These are phyloP conservation scores for Suhomyces bokatorum DNA, from an alignment of 1,139 yeast genomes.

Conservation along the genomic window DNA sequence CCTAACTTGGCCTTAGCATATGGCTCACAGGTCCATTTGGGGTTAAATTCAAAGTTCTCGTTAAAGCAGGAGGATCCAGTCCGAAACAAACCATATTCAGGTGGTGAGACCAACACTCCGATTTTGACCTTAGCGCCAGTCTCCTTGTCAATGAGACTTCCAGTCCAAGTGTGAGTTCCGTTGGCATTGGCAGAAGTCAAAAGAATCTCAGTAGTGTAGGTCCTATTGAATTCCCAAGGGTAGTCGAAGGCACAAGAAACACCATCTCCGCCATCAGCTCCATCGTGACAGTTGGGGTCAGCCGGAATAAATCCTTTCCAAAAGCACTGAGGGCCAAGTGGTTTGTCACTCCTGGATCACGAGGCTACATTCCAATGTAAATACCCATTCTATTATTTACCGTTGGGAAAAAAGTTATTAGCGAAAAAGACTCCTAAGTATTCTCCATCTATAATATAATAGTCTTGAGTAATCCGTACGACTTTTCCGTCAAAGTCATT, in stretches of 20 bases:
- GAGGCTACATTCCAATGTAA: neutral
- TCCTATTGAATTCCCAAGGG: neutral
- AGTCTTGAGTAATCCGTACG: too few relatives aligned
- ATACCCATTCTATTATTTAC: too few relatives aligned
- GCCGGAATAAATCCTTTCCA: neutral
- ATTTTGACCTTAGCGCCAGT: neutral
- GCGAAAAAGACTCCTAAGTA: too few relatives aligned
- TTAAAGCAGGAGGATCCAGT: too few relatives aligned
- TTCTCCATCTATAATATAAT: too few relatives aligned
- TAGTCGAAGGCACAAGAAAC: neutral
- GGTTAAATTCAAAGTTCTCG: too few relatives aligned
- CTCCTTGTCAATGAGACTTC: conserved; percentile 3
- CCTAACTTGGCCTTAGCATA: too few relatives aligned
- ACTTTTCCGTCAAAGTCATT: too few relatives aligned
- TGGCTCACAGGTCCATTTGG: too few relatives aligned
- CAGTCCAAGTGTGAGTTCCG: conserved; percentile 7
- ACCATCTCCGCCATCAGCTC: neutral
- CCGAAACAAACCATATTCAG: too few relatives aligned
- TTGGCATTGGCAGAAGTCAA: neutral
- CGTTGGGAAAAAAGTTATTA: too few relatives aligned
- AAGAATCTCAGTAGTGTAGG: neutral
- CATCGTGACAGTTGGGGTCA: neutral
- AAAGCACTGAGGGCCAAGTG: neutral
- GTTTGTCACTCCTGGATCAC: neutral
- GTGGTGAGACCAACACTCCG: neutral